Base-by-base conservation (phyloP, 495 filamentous ascomycete species). In the Astrothelium subdiscretum region DNA sequence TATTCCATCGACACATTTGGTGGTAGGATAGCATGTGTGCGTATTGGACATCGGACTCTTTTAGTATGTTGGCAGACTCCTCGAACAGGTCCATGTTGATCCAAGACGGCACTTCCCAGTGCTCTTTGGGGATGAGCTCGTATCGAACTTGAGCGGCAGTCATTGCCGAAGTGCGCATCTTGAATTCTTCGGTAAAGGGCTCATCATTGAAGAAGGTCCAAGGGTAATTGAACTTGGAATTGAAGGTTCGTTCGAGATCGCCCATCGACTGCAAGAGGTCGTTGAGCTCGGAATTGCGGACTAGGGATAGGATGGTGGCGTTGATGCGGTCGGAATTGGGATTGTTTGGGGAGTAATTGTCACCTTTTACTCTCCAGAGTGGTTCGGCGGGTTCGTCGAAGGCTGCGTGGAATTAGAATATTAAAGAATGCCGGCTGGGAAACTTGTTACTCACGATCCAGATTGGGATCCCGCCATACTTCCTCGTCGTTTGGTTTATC, bases 1-100 rank as follows among this genome's bases (percentile, higher is more conserved):
- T 92, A 80, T 99, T 97, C 95, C 92, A 99, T 54, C 94, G 87
- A 72, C 94, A 99, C 94, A 99, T 99, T 75, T 97, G 88, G 73
- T 97, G 94, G 76, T 99, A 99, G 62, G 90, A 95, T 58, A 91
- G 70, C 77, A 87, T 89, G 62, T 83, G 78, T 60, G 87, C 87
- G 74, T 97, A 99, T 72, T 97, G 92, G 51, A 97, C 87, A 2
- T 86, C 79, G 66, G 95, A 80, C 71, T 94, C 90, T 67, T 86
- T 78, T 62, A 99, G 82, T 22, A 95, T 81, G 69, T 89, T 81
- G 62, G 86, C 85, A 22, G 90, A 95, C 75, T 96, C 94, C 32
- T 81, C 66, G 79, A 88, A 95, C 13, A 97, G 75, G 58, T 95
- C 87, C 68, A 83, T 77, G 76, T 92, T 89, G 72, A 99, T 97